These are phyloP conservation scores for Xylariales sp. DNA, from an alignment of 2,329 filamentous ascomycete genomes.

Conservation along the genomic window DNA sequence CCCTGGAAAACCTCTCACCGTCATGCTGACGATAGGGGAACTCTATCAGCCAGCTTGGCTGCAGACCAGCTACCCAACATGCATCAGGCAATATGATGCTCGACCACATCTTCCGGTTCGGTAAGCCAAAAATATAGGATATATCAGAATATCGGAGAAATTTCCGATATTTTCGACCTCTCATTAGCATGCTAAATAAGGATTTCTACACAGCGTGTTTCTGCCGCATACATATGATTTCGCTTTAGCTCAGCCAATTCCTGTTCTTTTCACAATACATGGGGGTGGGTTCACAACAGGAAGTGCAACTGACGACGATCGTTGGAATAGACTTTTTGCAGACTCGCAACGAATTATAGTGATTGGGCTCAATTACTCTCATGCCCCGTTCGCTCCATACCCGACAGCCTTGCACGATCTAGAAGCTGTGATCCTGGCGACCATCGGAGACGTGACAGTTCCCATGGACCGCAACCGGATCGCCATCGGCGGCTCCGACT, in stretches of 20 bases:
- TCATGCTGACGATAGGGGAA: constrained; percentile 5
- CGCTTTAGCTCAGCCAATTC: not conserved
- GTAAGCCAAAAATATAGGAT: not conserved
- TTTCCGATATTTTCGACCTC: not conserved
- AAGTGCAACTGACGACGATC: constrained; percentile 5
- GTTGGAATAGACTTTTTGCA: constrained; percentile 6
- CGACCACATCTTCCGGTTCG: constrained; percentile 5
- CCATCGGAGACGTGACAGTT: constrained; percentile 2
- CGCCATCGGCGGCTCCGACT: constrained; percentile 5
- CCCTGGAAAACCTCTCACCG: too few relatives aligned
- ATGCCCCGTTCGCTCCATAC: constrained; percentile 3
- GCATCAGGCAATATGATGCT: constrained; percentile 6
- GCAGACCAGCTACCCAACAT: constrained; percentile 3
- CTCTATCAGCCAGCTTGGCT: constrained; percentile 5
- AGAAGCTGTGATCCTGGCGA: constrained; percentile 4
- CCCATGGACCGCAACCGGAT: constrained; percentile 4
- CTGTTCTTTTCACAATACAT: constrained; percentile 5
- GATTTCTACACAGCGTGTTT: not conserved
- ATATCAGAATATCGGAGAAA: not conserved
- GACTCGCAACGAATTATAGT: constrained; percentile 5
- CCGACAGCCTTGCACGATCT: constrained; percentile 5
- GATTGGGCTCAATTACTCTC: constrained; percentile 4
- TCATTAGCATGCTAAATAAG: not conserved
- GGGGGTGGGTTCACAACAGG: constrained; percentile 5
- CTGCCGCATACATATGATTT: constrained; percentile 3